Evolutionary conservation across 306 rosid species (phyloP).

Genomic region (Cucumis sativus): Cucumber_9930_V3 NC_026660.2:11666501-11667000

Average conservation of each 20-base stretch:
- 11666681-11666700: not conserved
- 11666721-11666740: too few relatives aligned
- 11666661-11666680: slow-evolving; percentile 18
- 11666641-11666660: slow-evolving; percentile 73
- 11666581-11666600: slow-evolving; percentile 45
- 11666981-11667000: slow-evolving; percentile 51
- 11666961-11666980: slow-evolving; percentile 64
- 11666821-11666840: too few relatives aligned
- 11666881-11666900: too few relatives aligned
- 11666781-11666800: not conserved
- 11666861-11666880: not conserved
- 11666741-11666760: not conserved
- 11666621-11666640: slow-evolving; percentile 26
- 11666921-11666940: not conserved
- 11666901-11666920: too few relatives aligned
- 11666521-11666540: slow-evolving; percentile 34
- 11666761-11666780: not conserved
- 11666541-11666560: slow-evolving; percentile 72
- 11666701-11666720: too few relatives aligned
- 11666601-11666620: slow-evolving; percentile 27
- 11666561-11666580: slow-evolving; percentile 46
- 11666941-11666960: not conserved
- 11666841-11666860: not conserved
- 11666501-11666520: slow-evolving; percentile 43
- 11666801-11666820: not conserved